phyloP scores from a whole-genome alignment of 768 basidiomycete species.

The Suillus subalutaceus region DNA sequence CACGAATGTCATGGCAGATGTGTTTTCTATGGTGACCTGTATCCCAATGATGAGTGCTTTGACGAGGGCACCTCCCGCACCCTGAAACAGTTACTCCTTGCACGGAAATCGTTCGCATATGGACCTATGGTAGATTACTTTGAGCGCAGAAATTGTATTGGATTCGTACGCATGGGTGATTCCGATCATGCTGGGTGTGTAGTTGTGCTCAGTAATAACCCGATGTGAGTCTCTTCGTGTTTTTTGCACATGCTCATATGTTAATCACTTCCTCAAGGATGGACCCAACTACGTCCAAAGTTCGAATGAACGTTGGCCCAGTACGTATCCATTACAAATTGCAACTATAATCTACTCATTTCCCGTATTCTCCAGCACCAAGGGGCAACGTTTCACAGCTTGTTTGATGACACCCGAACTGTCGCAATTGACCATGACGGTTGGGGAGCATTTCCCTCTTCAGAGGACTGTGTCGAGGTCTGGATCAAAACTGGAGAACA shows the following conservation, averaged over 20 bases:
- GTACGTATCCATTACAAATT: slow-evolving; percentile 42
- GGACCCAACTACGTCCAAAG: slow-evolving; percentile 29
- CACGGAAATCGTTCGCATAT: slow-evolving; percentile 69
- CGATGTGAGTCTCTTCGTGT: slow-evolving; percentile 45
- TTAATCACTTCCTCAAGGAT: slow-evolving; percentile 45
- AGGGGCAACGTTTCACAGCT: slow-evolving; percentile 46
- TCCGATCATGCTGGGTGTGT: slow-evolving; percentile 59
- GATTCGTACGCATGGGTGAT: slow-evolving; percentile 73
- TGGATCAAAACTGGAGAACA: slow-evolving; percentile 46
- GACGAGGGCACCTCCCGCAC: slow-evolving; percentile 52
- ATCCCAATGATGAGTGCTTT: slow-evolving; percentile 71
- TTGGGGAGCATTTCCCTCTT: slow-evolving; percentile 69
- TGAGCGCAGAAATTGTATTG: slow-evolving; percentile 63
- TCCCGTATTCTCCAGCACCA: slow-evolving; percentile 19
- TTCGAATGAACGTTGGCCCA: slow-evolving; percentile 66
- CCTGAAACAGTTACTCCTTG: slow-evolving; percentile 57
- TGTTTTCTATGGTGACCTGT: slow-evolving; percentile 86
- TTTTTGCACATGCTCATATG: slow-evolving; percentile 72
- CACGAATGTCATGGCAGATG: slow-evolving; percentile 49
- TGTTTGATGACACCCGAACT: slow-evolving; percentile 46
- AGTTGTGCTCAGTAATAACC: slow-evolving; percentile 68
- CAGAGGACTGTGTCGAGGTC: slow-evolving; percentile 56
- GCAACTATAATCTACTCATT: slow-evolving; percentile 8
- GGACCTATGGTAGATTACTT: slow-evolving; percentile 67
- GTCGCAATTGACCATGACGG: slow-evolving; percentile 55